phyloP scores from a whole-genome alignment of 1,284 basidiomycete species.

The Erythrobasidium hasegawianum region DNA sequence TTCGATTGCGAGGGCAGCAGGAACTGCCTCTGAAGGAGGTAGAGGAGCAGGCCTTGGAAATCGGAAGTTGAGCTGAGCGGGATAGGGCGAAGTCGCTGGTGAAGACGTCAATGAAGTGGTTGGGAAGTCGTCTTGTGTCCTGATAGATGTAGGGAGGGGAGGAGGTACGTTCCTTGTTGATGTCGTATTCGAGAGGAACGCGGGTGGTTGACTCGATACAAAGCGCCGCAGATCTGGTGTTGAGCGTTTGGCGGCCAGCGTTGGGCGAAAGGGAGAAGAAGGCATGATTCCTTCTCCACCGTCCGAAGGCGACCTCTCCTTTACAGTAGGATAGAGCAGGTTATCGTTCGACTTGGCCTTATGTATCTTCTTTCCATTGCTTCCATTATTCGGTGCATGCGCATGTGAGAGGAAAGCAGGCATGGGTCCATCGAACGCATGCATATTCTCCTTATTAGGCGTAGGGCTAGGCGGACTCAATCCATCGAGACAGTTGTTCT shows the following conservation, averaged over 20 bases:
- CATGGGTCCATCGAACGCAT: neutral
- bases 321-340: neutral
- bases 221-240: slow-evolving; percentile 38
- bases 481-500: slow-evolving; percentile 17
- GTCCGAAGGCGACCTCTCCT: slow-evolving; percentile 6
- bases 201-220: neutral
- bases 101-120: neutral
- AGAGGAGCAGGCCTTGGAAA: slow-evolving; percentile 1
- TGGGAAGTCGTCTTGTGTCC: neutral
- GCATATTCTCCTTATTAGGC: neutral
- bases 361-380: neutral
- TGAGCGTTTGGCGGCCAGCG: slow-evolving; percentile 36
- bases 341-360: slow-evolving; percentile 7
- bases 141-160: neutral
- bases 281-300: no score
- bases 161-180: neutral
- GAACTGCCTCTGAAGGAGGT: neutral
- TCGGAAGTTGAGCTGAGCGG: neutral
- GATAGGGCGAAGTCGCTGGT: neutral
- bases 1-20: neutral
- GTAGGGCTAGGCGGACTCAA: neutral
- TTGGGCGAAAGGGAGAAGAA: slow-evolving; percentile 11
- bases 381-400: neutral
- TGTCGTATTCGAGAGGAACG: neutral
- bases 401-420: no score